Evolutionary conservation across 192 early-diverging fungal species (phyloP).

Genomic region (Irineochytrium annulatum): DNA sequence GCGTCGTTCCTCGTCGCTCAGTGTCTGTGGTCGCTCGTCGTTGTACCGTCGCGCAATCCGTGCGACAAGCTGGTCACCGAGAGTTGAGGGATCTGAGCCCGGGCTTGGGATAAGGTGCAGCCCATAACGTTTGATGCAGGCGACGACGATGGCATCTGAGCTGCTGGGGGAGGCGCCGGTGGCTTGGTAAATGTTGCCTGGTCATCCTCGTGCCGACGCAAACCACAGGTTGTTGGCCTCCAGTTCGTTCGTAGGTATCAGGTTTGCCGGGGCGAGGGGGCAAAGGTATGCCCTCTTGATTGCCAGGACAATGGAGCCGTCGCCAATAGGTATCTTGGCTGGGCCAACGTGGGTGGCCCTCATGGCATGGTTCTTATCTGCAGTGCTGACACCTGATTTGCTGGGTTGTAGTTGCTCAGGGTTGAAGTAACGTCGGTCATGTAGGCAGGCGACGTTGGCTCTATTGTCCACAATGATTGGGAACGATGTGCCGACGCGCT

Average conservation of each 20-base stretch:
- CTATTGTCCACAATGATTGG: too few relatives aligned
- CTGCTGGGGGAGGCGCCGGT: neutral
- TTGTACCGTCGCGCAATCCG: neutral
- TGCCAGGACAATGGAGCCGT: neutral
- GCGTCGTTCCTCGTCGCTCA: too few relatives aligned
- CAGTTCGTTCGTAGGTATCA: neutral
- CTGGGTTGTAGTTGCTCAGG: too few relatives aligned
- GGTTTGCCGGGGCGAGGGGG: neutral
- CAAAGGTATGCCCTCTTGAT: neutral
- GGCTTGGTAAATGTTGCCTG: neutral
- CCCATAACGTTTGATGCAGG: neutral
- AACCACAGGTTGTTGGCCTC: neutral
- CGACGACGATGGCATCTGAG: neutral
- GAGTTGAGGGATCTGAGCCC: neutral
- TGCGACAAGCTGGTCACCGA: neutral
- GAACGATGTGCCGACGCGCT: too few relatives aligned
- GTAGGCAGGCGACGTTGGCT: too few relatives aligned
- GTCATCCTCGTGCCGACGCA: neutral
- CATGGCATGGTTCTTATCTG: too few relatives aligned
- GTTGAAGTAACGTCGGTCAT: too few relatives aligned
- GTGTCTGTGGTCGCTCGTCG: too few relatives aligned
- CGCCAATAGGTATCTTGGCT: neutral
- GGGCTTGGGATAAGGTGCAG: constrained; percentile 1
- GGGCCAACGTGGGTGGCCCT: constrained; percentile 1
- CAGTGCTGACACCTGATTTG: too few relatives aligned